Percentiles rank a stretch among this genome's conserved stretches.
Evolutionary conservation across 2,329 filamentous ascomycete genomes (phyloP).

Genomic region (Aspergillus sp.): DNA sequence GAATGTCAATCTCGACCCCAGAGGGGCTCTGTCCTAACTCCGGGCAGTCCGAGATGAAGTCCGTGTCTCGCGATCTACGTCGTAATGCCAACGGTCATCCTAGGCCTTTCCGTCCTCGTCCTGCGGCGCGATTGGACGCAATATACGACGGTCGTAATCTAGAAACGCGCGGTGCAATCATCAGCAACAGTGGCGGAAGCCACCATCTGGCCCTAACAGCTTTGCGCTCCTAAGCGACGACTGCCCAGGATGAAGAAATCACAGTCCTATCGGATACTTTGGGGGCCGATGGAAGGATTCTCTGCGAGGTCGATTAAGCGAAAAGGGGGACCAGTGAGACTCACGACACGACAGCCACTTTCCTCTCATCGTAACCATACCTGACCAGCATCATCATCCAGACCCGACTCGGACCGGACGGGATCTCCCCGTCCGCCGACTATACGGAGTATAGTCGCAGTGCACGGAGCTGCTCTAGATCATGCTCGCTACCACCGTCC

Average conservation of each 20-base stretch:
- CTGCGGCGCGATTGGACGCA: too few species aligned
- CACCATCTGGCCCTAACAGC: background rate
- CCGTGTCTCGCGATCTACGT: too few species aligned
- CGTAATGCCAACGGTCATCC: too few species aligned
- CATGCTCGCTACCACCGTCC: background rate
- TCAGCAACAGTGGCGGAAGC: background rate
- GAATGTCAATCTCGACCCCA: too few species aligned
- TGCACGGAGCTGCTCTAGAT: constrained; percentile 1
- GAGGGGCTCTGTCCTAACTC: too few species aligned
- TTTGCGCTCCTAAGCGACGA: background rate
- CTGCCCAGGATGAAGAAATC: background rate
- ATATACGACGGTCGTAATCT: too few species aligned
- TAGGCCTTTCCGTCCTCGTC: too few species aligned
- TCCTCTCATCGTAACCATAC: too few species aligned
- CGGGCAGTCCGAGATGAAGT: too few species aligned
- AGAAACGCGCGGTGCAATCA: too few species aligned
- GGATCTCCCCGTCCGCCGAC: constrained; percentile 9
- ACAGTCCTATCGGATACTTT: background rate
- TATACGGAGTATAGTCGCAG: background rate
- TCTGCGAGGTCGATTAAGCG: background rate
- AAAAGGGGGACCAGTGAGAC: background rate
- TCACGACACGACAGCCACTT: background rate
- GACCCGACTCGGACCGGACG: constrained; percentile 4
- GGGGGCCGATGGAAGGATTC: too few species aligned
- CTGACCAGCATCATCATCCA: background rate